These are phyloP conservation scores for Dothideomycetes sp. DNA, from an alignment of 2,329 filamentous ascomycete genomes.

Conservation along the genomic window DNA sequence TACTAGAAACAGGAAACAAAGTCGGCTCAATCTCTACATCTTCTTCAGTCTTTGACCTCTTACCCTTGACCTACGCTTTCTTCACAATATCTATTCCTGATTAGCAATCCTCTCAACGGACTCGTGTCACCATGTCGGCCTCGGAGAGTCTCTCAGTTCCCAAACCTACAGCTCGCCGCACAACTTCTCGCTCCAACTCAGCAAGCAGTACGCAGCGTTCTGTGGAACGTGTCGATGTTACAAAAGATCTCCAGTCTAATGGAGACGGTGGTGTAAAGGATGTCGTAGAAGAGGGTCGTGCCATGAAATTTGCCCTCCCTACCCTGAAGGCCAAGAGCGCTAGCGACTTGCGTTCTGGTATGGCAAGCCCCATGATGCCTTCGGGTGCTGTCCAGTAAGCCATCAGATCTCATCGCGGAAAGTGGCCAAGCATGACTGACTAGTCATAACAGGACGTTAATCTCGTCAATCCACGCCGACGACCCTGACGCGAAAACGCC, in stretches of 20 bases:
- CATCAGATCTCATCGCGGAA: not conserved
- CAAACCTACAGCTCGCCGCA: conserved; percentile 1
- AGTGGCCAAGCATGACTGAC: conserved; percentile 1
- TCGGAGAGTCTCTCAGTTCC: conserved; percentile 3
- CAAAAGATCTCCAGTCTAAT: conserved; percentile 1
- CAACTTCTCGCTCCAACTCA: conserved; percentile 7
- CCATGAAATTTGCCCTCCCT: conserved; percentile 6
- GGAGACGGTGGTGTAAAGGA: conserved; percentile 4
- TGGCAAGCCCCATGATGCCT: conserved; percentile 12
- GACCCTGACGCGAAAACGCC: conserved; percentile 7
- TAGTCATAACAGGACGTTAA: conserved; percentile 2
- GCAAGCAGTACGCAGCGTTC: conserved; percentile 4
- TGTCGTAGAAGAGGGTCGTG: conserved; percentile 3
- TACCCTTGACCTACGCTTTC: too few relatives aligned
- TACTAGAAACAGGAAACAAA: too few relatives aligned
- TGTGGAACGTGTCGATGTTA: conserved; percentile 9
- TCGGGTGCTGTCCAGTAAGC: conserved; percentile 10
- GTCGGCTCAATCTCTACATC: too few relatives aligned
- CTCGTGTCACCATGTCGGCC: conserved; percentile 2
- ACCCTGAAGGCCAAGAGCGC: conserved; percentile 6
- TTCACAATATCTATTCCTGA: too few relatives aligned
- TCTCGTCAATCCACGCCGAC: conserved; percentile 8
- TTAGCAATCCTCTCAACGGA: too few relatives aligned
- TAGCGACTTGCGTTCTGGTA: conserved; percentile 10
- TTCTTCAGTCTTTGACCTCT: too few relatives aligned